phyloP scores from a whole-genome alignment of 2,329 filamentous ascomycete genomes.

The Ceratocystis papillata region DNA sequence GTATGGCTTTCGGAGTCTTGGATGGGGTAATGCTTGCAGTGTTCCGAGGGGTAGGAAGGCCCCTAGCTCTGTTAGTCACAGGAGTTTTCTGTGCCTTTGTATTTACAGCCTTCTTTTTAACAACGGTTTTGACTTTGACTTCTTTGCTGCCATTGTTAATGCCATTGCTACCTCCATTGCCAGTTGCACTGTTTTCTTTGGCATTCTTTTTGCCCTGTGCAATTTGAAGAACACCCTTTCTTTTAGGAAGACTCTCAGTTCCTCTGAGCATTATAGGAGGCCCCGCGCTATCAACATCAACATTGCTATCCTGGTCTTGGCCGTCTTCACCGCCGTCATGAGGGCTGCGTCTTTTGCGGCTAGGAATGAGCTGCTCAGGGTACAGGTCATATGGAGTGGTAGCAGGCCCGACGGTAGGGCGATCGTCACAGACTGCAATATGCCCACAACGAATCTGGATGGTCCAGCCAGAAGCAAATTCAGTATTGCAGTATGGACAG shows the following conservation, averaged over 20 bases:
- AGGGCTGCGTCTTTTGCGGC: not conserved
- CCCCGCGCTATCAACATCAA: not conserved
- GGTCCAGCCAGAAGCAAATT: constrained; percentile 5
- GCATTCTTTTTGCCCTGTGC: not conserved
- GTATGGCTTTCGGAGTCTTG: not conserved
- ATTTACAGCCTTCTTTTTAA: not conserved
- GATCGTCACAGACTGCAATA: constrained; percentile 18
- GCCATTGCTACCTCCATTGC: not conserved
- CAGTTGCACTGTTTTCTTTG: not conserved
- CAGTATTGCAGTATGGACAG: constrained; percentile 27
- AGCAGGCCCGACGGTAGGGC: not conserved
- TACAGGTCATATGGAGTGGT: constrained; percentile 23
- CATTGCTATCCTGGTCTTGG: not conserved
- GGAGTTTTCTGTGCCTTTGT: not conserved
- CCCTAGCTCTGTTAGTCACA: not conserved
- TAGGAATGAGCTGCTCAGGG: constrained; percentile 11
- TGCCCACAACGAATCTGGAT: constrained; percentile 17
- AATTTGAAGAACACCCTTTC: not conserved
- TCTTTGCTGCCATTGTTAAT: not conserved
- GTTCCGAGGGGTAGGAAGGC: not conserved
- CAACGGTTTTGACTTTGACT: not conserved
- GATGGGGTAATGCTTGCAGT: not conserved
- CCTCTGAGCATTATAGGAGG: not conserved
- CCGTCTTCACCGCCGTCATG: not conserved
- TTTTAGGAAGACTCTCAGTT: not conserved